A percentile compares a stretch with the other conserved stretches of the same genome.
Evolutionary conservation across 2,329 filamentous ascomycete species (phyloP).

Genomic region (Apiospora sp.): DNA sequence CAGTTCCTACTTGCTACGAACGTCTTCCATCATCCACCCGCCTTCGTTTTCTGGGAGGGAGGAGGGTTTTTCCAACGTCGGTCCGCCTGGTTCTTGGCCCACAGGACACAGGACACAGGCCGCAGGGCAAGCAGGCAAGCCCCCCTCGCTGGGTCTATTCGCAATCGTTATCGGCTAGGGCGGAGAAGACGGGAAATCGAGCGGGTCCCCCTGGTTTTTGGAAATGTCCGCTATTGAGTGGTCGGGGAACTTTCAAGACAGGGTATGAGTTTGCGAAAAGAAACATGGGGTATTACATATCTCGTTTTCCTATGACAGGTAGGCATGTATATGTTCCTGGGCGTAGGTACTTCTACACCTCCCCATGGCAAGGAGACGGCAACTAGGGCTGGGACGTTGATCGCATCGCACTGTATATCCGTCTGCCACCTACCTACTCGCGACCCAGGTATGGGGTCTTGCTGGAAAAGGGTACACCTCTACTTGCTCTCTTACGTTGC

Average conservation of each 20-base stretch:
- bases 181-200: neutral
- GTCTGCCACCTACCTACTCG: neutral
- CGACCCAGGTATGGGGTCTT: neutral
- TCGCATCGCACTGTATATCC: conserved; percentile 9
- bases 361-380: neutral
- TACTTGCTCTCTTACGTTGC: neutral
- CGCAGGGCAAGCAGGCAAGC: too few relatives aligned
- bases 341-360: neutral
- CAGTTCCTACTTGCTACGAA: neutral
- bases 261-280: neutral
- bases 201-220: neutral
- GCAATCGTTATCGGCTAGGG: neutral
- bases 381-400: neutral
- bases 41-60: neutral
- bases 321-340: neutral
- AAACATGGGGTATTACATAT: neutral
- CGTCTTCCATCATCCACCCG: neutral
- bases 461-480: neutral
- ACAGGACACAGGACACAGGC: neutral
- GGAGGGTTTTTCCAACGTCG: neutral
- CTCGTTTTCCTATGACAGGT: neutral
- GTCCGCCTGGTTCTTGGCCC: neutral
- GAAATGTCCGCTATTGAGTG: neutral
- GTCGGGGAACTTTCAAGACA: neutral
- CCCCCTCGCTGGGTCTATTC: neutral